phyloP scores from a whole-genome alignment of 306 rosid genomes.

The Malus sylvestris region DNA sequence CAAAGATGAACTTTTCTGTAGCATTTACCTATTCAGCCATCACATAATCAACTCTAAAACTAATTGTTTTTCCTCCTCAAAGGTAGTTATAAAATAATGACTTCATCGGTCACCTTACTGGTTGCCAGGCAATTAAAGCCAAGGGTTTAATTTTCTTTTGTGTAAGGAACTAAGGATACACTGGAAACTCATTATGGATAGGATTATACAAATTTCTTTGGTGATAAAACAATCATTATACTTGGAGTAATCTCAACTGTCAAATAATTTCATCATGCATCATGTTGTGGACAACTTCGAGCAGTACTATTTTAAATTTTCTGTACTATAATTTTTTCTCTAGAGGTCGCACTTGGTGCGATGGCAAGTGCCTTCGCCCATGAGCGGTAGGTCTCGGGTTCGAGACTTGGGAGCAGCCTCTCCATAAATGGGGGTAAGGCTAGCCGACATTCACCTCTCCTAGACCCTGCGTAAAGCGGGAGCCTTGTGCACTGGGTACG shows the following conservation, averaged over 20 bases:
- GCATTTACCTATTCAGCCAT: not conserved
- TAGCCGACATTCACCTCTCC: no score
- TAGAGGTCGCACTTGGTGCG: no score
- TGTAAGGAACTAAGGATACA: not conserved
- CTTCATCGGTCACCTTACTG: not conserved
- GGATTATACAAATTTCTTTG: not conserved
- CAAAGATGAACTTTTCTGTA: not conserved
- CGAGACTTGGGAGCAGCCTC: no score
- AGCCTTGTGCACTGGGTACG: no score
- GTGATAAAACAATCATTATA: not conserved
- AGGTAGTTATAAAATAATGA: not conserved
- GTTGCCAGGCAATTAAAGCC: not conserved
- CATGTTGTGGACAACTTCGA: slow-evolving; percentile 3
- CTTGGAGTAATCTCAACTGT: not conserved
- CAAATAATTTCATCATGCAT: not conserved
- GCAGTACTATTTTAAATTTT: slow-evolving; percentile 11
- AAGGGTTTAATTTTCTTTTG: not conserved
- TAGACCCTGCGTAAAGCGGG: no score
- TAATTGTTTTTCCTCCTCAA: not conserved
- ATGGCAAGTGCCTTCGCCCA: no score
- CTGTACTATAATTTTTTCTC: slow-evolving; percentile 1
- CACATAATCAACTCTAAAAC: not conserved
- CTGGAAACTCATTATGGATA: not conserved
- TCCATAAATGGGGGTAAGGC: no score
- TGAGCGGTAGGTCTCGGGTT: no score